phyloP scores from a whole-genome alignment of 73 alveolate species.

The Vitrella brassicaformis region DNA sequence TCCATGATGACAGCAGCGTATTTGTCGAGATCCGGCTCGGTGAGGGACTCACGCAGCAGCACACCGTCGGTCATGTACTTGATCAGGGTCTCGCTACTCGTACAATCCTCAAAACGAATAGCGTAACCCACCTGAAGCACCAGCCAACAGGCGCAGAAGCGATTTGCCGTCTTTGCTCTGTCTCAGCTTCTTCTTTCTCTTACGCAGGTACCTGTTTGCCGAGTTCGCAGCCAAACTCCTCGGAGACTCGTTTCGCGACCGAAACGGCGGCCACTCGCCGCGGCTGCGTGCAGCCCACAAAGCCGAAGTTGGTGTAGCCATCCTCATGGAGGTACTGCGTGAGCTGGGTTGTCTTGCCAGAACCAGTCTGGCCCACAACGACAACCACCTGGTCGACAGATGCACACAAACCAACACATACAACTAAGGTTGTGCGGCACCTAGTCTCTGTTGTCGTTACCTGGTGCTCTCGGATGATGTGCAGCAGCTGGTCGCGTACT shows the following conservation, averaged over 20 bases:
- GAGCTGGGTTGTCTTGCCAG: slow-evolving; percentile 98
- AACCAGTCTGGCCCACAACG: slow-evolving; percentile 99
- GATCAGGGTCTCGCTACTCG: slow-evolving; percentile 78
- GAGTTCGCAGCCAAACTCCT: slow-evolving; percentile 94
- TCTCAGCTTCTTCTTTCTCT: slow-evolving; percentile 65
- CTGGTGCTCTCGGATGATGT: slow-evolving; percentile 33
- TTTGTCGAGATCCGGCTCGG: slow-evolving; percentile 91
- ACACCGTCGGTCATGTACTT: slow-evolving; percentile 99
- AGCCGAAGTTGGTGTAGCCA: slow-evolving; percentile 76
- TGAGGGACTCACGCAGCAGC: slow-evolving; percentile 91
- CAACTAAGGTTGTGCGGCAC: neutral
- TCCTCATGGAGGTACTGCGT: slow-evolving; percentile 94
- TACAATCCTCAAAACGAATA: slow-evolving; percentile 91
- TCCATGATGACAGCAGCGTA: slow-evolving; percentile 92
- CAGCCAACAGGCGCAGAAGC: slow-evolving; percentile 2
- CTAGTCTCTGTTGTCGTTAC: too few relatives aligned
- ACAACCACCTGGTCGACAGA: slow-evolving; percentile 44
- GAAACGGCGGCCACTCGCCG: slow-evolving; percentile 99
- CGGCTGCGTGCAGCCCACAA: slow-evolving; percentile 97
- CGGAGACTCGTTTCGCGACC: slow-evolving; percentile 95
- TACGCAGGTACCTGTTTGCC: too few relatives aligned
- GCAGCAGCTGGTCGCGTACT: slow-evolving; percentile 31
- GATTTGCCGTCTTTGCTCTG: slow-evolving; percentile 7
- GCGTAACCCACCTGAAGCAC: slow-evolving; percentile 87
- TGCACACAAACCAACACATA: neutral